Base-by-base conservation (phyloP, 768 basidiomycete species). In the Hericium alpestre region DNA sequence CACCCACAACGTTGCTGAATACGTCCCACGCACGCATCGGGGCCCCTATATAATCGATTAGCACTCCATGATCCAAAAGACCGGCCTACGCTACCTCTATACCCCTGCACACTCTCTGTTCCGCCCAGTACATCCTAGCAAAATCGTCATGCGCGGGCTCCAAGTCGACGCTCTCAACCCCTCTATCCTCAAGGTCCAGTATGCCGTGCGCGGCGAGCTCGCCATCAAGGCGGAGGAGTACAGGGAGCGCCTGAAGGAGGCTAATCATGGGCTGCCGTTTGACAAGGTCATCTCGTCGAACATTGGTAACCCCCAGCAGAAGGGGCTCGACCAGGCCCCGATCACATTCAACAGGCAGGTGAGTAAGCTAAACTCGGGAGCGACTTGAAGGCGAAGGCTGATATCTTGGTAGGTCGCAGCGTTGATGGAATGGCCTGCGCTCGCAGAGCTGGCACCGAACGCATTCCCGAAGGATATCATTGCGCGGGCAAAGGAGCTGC, bases 281-380 rank as follows among this genome's bases (percentile, higher is more conserved):
- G 79, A 83, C 68, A 81, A 82, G 64, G 78, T 98, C 71, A 95
- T 96, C 69, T 87, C 83, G 27, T 91, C 92, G 59, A 99, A 98
- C 73, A 99, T 99, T 59, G 95, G 95, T 10, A 98, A 99, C 67
- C 95, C 96, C 0, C 95, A 99, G 72, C 94, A 97, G 72, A 86
- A 84, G 64, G 93, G 93, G 0, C 78, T 99, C 54, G 85, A 97
- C 71, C 95, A 99, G 68, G 81, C 86, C 5, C 91, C 94, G 2
- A 81, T 98, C 59, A 96, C 95, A 4, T 98, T 91, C 69, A 80
- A 83, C 58, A 78, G 95, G 56, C 95, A 98, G 86, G 93, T 89
- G 61, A 55, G 79, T 64, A 32, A 56, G 41, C 47, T 18, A 41
- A 22, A 38, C 52, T 50, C 22, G 22, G 50, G 37, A 27, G 38